Evolutionary conservation across 257 asterid species (phyloP).

Genomic region (Lycium ferocissimum): DNA sequence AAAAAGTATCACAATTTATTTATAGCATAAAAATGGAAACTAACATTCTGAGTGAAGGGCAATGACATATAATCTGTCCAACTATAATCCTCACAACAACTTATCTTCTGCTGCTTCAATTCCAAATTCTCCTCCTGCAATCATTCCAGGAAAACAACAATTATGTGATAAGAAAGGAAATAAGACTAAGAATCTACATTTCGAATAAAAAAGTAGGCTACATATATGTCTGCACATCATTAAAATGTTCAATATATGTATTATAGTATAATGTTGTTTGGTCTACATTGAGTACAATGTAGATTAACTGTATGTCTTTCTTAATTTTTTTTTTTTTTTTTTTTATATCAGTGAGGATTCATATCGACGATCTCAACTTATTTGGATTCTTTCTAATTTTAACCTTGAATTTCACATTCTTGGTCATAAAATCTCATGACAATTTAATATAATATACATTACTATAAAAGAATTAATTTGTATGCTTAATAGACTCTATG

Average conservation of each 20-base stretch:
- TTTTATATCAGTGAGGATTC: background rate
- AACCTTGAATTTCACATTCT: background rate
- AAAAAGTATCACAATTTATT: background rate
- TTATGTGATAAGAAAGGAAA: background rate
- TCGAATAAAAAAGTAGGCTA: background rate
- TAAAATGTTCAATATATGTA: too few species aligned
- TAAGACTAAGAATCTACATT: background rate
- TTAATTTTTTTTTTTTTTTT: too few species aligned
- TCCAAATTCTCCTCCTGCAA: slow-evolving; percentile 92
- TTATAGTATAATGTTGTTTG: too few species aligned
- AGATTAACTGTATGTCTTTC: too few species aligned
- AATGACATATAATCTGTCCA: slow-evolving; percentile 89
- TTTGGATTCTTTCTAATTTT: background rate
- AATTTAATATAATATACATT: background rate
- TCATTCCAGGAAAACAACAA: background rate
- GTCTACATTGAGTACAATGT: background rate
- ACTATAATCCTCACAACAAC: slow-evolving; percentile 59
- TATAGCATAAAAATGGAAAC: slow-evolving; percentile 24
- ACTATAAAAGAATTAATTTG: background rate
- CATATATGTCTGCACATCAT: too few species aligned
- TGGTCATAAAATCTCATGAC: too few species aligned
- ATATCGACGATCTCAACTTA: background rate
- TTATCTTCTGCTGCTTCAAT: slow-evolving; percentile 60
- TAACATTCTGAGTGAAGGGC: slow-evolving; percentile 80
- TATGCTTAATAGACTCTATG: background rate